These are phyloP conservation scores for Zygoascus meyerae DNA, from an alignment of 1,139 yeast species.

Conservation along the genomic window DNA sequence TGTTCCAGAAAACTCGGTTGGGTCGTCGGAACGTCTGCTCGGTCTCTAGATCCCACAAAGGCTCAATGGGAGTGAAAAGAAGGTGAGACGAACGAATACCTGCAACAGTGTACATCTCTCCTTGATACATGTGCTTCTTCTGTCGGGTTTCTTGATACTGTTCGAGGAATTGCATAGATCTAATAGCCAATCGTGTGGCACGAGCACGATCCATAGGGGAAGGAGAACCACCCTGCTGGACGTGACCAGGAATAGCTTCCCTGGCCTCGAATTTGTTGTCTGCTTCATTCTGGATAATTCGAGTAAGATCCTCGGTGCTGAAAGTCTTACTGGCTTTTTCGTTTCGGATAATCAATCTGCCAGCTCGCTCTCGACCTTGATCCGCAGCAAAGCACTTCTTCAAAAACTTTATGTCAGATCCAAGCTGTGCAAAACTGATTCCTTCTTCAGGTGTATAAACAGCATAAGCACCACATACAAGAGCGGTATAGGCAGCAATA, in stretches of 20 bases:
- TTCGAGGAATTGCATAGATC: slow-evolving; percentile 82
- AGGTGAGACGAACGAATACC: slow-evolving; percentile 80
- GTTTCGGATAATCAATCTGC: slow-evolving; percentile 79
- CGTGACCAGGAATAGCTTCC: slow-evolving; percentile 97
- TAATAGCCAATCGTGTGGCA: slow-evolving; percentile 85
- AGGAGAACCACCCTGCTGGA: slow-evolving; percentile 96
- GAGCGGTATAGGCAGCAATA: slow-evolving; percentile 82
- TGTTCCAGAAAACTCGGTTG: slow-evolving; percentile 77
- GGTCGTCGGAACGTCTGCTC: slow-evolving; percentile 79
- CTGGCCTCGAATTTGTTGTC: slow-evolving; percentile 78
- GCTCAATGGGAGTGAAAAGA: slow-evolving; percentile 64
- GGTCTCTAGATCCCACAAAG: slow-evolving; percentile 81
- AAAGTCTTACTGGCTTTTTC: slow-evolving; percentile 80
- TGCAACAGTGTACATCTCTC: slow-evolving; percentile 71
- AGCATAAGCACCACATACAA: slow-evolving; percentile 88
- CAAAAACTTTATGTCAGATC: slow-evolving; percentile 68
- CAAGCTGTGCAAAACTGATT: slow-evolving; percentile 63
- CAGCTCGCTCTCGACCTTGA: slow-evolving; percentile 77
- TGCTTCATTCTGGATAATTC: slow-evolving; percentile 74
- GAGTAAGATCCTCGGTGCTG: slow-evolving; percentile 74
- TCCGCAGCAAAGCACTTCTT: slow-evolving; percentile 65
- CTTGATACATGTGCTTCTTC: slow-evolving; percentile 21
- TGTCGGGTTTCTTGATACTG: slow-evolving; percentile 25
- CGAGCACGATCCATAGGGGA: slow-evolving; percentile 91
- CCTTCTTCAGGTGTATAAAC: slow-evolving; percentile 91